Conservation (phyloP, 2,329 filamentous ascomycete genomes). For the Penicillium corylophilum region DNA sequence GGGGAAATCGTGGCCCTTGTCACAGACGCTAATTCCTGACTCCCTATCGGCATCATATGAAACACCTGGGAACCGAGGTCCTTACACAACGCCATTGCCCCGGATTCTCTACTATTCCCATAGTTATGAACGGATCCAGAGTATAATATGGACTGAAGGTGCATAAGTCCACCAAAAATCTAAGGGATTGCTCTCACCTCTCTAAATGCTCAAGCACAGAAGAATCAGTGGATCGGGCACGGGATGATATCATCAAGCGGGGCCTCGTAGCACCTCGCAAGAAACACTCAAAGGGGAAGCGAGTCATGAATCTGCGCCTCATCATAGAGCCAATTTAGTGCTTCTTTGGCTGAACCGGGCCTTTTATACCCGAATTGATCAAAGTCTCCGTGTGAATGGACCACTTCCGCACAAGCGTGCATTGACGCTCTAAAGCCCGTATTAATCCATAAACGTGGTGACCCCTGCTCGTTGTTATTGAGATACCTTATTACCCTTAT, state of each 20-base stretch:
- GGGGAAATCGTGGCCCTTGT: background rate
- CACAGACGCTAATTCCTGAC: background rate
- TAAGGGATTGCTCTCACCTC: background rate
- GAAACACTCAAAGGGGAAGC: conserved; percentile 9
- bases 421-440: background rate
- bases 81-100: background rate
- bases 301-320: background rate
- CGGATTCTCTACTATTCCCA: background rate
- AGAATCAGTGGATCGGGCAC: background rate
- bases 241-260: conserved; percentile 10
- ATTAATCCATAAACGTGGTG: background rate
- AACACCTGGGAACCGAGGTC: background rate
- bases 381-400: background rate
- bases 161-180: background rate
- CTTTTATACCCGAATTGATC: conserved; percentile 7
- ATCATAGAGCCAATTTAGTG: conserved; percentile 1
- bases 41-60: background rate
- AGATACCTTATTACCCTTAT: background rate
- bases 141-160: background rate
- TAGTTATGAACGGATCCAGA: background rate
- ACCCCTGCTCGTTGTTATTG: background rate
- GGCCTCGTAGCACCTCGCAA: conserved; percentile 19
- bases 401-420: conserved; percentile 1
- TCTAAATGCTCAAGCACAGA: background rate
- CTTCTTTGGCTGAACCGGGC: conserved; percentile 7